Base-by-base conservation (phyloP, 2,329 filamentous ascomycete species). In the Colletotrichum melonis region DNA sequence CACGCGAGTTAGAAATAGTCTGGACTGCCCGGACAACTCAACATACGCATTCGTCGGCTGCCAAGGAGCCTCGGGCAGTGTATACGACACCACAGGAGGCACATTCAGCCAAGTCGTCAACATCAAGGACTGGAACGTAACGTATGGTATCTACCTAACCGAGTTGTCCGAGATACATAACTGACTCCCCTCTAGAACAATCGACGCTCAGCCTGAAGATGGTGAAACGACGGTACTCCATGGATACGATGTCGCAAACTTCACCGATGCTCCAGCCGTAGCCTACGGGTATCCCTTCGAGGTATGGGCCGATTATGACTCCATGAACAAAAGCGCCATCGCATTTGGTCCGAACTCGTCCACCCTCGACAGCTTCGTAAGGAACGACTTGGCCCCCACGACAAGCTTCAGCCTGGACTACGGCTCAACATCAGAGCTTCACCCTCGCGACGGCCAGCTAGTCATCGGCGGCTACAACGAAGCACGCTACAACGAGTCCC, bases 301-400 rank as follows among this genome's bases (percentile, higher is more conserved):
- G 24, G 74, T 76, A n/a, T 76, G 75, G 75, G 70, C 70, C 19
- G 70, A 75, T 28, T 67, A 57, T 5, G 63, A 75, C 30, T 67
- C 75, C 22, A 49, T 67, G 60, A 76, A 76, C 71, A 75, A 74
- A 38, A 75, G 74, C 42, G 74, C 72, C 4, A 5, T 76, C 5
- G 73, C 75, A 1, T 60, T 76, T 5, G 75, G 75, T 4, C 71
- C 75, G 19, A 67, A 75, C 57, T 76, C 75, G 5, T 76, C 75
- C 3, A 75, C 74, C 22, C 54, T 75, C 12, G 56, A 67, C 1
- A 62, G 72, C 12, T 64, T 76, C 2, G 64, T 76, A 1, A 56
- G 64, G 14, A 62, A 71, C 57, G 35, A 60, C 7, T 55, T 70
- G 14, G 74, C 71, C 3, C 74, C 75, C 22, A 62, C 56, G 5